phyloP scores from a whole-genome alignment of 73 alveolate species.

The Blepharisma stoltei region DNA sequence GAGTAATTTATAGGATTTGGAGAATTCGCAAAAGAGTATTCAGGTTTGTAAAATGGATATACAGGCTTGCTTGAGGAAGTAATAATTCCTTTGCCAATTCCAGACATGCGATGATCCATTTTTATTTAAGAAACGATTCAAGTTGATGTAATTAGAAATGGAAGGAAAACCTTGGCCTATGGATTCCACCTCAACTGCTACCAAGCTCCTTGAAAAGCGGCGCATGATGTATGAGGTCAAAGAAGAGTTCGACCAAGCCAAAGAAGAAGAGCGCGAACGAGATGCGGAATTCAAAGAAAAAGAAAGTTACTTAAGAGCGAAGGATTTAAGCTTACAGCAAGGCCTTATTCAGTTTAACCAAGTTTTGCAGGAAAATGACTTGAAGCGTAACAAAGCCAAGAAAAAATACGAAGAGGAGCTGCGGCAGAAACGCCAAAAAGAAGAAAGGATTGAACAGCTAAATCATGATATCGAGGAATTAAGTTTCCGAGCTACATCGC shows the following conservation, averaged over 20 bases:
- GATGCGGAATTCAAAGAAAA: constrained; percentile 68
- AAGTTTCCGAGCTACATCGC: constrained; percentile 30
- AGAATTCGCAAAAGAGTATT: too few relatives aligned
- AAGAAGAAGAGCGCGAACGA: constrained; percentile 53
- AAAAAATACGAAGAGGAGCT: constrained; percentile 61
- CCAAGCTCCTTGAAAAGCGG: constrained; percentile 82
- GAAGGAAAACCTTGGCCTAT: constrained; percentile 42
- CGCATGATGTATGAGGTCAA: constrained; percentile 89
- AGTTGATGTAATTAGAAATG: not conserved
- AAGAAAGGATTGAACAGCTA: constrained; percentile 43
- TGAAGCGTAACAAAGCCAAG: constrained; percentile 71
- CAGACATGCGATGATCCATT: too few relatives aligned
- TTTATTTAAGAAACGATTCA: not conserved
- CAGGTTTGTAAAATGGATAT: too few relatives aligned
- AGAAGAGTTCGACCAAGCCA: constrained; percentile 82
- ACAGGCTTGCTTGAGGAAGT: too few relatives aligned
- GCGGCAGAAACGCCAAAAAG: constrained; percentile 34
- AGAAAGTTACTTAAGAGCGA: constrained; percentile 54
- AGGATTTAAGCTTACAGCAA: constrained; percentile 65
- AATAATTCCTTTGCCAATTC: too few relatives aligned
- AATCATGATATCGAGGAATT: constrained; percentile 33
- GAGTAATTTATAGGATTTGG: too few relatives aligned
- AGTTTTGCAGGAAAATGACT: constrained; percentile 78
- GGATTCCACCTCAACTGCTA: constrained; percentile 87
- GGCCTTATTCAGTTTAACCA: constrained; percentile 70